These are phyloP conservation scores for Dictyostelium discoideum DNA, from an alignment of 78 protist species.

Conservation along the genomic window dicty_2.7 NC_007090.3:3701501-3702000, in stretches of 20 bases:
- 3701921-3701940: constrained; percentile 50
- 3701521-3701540: not conserved
- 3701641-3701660: constrained; percentile 16
- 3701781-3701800: constrained; percentile 36
- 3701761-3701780: constrained; percentile 55
- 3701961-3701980: not conserved
- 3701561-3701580: constrained; percentile 35
- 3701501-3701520: constrained; percentile 34
- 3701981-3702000: not conserved
- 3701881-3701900: constrained; percentile 32
- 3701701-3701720: constrained; percentile 12
- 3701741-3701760: constrained; percentile 27
- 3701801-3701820: not conserved
- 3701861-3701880: constrained; percentile 6
- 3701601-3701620: constrained; percentile 71
- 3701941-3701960: constrained; percentile 47
- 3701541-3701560: not conserved
- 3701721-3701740: constrained; percentile 15
- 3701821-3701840: constrained; percentile 23
- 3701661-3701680: constrained; percentile 16
- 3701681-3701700: constrained; percentile 54
- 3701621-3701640: constrained; percentile 41
- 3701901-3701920: constrained; percentile 5
- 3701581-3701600: constrained; percentile 39
- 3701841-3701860: constrained; percentile 12